Evolutionary conservation across 2,329 filamentous ascomycete genomes (phyloP), one percentile per base, ranked within the genome.

Genomic region (Amauroascus verrucosus): DNA sequence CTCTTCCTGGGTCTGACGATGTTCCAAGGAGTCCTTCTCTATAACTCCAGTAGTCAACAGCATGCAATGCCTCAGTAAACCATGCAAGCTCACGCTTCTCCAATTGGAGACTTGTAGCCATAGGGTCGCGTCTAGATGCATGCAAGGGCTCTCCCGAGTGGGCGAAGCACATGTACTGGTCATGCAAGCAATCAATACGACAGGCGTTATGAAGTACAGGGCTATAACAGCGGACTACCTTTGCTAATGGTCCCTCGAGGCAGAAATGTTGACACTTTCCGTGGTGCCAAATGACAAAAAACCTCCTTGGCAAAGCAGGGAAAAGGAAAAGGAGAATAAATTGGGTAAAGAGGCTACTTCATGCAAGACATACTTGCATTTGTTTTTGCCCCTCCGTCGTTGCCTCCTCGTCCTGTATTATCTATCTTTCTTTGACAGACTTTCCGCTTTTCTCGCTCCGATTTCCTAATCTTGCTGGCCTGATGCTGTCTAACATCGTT

Each of bases 401-500:
- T n/a, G n/a, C n/a, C 40, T n/a, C 22, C 11, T 24, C 40, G 7
- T n/a, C n/a, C 40, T 13, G 9, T 43, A 24, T 20, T 28, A 28
- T 28, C 22, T 41, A 7, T 9, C 14, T 16, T n/a, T 13, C 24
- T 41, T n/a, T 22, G 14, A 18, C 37, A n/a, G n/a, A n/a, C n/a
- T n/a, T 51, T 43, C 38, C 48, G 48, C 48, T 35, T 35, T 51
- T 44, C 48, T 51, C 37, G 28, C 48, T 22, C 40, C 16, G 26
- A 26, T 33, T 41, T 45, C 26, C 33, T 13, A 22, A 2, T 51
- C 7, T 7, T 48, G 16, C 24, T 37, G 20, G 9, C 4, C 8
- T 18, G 38, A 44, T 45, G 28, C 40, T 32, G 35, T 41, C 37
- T 44, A n/a, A 44, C 48, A 33, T 44, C 24, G 20, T 32, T 33